Conservation (phyloP, 768 basidiomycete genomes). For the Leccinum aurantiacum region DNA sequence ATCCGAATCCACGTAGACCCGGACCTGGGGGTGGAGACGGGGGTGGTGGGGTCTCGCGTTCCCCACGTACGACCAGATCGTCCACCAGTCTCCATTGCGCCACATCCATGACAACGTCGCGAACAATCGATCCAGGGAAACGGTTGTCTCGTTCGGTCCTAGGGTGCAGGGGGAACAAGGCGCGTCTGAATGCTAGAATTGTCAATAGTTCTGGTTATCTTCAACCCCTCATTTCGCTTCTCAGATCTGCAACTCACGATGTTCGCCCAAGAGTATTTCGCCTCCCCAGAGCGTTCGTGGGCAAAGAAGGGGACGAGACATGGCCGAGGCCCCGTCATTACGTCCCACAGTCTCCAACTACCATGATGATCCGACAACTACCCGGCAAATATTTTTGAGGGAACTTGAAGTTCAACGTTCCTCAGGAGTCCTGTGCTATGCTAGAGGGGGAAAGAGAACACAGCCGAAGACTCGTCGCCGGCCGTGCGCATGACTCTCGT, state of each 20-base stretch:
- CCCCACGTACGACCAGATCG: not conserved
- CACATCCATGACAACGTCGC: not conserved
- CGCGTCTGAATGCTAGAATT: not conserved
- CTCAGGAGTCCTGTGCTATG: conserved; percentile 7
- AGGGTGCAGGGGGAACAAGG: not conserved
- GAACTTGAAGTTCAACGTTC: not conserved
- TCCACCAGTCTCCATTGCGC: not conserved
- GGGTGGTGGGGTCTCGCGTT: not conserved
- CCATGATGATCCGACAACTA: not conserved
- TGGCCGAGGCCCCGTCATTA: conserved; percentile 5
- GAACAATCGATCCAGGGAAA: not conserved
- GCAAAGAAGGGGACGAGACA: not conserved
- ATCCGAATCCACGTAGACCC: not conserved
- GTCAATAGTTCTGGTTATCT: conserved; percentile 2
- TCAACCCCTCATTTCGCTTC: not conserved
- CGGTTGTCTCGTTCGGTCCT: not conserved
- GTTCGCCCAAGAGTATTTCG: not conserved
- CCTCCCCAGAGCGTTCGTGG: not conserved
- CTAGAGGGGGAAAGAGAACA: not conserved
- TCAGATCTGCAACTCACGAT: conserved; percentile 5
- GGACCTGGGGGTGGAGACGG: not conserved
- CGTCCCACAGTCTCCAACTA: not conserved
- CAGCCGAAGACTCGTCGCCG: not conserved
- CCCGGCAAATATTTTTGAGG: not conserved
- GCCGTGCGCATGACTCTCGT: not conserved